These are phyloP conservation scores for Symbiodinium natans DNA, from an alignment of 73 alveolate species.

Conservation along the genomic window DNA sequence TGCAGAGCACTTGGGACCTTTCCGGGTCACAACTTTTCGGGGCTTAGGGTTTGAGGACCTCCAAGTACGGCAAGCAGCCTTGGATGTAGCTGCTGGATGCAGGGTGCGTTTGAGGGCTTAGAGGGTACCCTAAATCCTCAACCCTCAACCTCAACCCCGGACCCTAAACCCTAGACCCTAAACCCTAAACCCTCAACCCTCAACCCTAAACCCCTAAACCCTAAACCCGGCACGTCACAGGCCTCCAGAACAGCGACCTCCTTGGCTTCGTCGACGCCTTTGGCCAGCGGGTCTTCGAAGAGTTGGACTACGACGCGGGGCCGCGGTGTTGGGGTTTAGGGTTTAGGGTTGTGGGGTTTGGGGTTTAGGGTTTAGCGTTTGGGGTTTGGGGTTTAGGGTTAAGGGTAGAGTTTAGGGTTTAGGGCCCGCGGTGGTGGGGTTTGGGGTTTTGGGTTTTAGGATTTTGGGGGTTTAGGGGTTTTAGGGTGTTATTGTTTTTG, in stretches of 20 bases:
- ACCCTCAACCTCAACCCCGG: neutral
- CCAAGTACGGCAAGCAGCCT: no score
- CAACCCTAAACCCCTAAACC: neutral
- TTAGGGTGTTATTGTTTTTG: no score
- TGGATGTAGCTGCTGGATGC: no score
- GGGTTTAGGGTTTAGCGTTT: neutral
- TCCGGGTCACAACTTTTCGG: no score
- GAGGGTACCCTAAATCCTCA: neutral
- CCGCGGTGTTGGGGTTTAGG: neutral
- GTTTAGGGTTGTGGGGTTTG: neutral
- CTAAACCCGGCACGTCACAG: neutral
- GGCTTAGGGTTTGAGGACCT: no score
- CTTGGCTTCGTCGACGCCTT: constrained; percentile 75
- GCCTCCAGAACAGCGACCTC: constrained; percentile 51
- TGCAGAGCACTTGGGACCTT: no score
- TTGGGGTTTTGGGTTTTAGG: no score
- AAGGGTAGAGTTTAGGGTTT: no score
- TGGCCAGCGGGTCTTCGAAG: constrained; percentile 80
- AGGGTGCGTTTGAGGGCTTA: no score
- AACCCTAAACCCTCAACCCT: neutral
- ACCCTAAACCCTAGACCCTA: neutral
- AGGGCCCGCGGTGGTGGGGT: no score
- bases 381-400: neutral
- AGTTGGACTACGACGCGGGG: constrained; percentile 53
- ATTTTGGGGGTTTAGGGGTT: no score